These are phyloP conservation scores for Cantharellus cinnabarinus DNA, from an alignment of 768 basidiomycete species.

Conservation along the genomic window DNA sequence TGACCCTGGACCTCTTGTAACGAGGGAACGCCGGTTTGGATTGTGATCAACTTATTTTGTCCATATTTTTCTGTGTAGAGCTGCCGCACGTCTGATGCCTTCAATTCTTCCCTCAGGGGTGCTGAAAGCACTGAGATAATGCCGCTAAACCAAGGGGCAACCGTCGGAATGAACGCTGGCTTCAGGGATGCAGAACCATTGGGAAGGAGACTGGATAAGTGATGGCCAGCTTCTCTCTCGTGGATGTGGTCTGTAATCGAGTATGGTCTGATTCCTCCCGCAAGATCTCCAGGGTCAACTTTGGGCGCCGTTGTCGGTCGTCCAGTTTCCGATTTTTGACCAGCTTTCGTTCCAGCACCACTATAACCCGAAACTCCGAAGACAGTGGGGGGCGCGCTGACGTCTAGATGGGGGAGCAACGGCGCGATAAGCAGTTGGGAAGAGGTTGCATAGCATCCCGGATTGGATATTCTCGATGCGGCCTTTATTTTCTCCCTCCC, in stretches of 20 bases:
- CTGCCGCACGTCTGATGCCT: conserved; percentile 48
- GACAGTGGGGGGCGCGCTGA: conserved; percentile 47
- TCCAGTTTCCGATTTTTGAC: conserved; percentile 41
- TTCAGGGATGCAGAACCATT: conserved; percentile 18
- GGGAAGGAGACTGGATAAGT: conserved; percentile 45
- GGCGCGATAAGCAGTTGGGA: conserved; percentile 84
- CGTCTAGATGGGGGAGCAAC: conserved; percentile 48
- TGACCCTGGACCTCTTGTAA: conserved; percentile 55
- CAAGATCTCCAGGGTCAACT: conserved; percentile 53
- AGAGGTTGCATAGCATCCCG: conserved; percentile 92
- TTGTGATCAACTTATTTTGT: conserved; percentile 48
- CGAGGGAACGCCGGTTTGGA: conserved; percentile 48
- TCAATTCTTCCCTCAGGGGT: conserved; percentile 45
- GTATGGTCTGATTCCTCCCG: conserved; percentile 65
- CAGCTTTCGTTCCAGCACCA: conserved; percentile 75
- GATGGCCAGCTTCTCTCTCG: conserved; percentile 81
- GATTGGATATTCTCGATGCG: conserved; percentile 83
- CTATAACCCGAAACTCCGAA: conserved; percentile 91
- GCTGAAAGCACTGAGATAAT: conserved; percentile 77
- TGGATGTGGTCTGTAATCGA: conserved; percentile 94
- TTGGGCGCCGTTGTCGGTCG: conserved; percentile 63
- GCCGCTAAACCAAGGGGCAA: conserved; percentile 91
- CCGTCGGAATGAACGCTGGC: conserved; percentile 70
- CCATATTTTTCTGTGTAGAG: conserved; percentile 64
- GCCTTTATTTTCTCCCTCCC: conserved; percentile 42